A percentile compares a stretch with the other conserved stretches of the same genome.
Evolutionary conservation across 2,329 filamentous ascomycete genomes (phyloP).

Genomic region (Drechmeria coniospora): DNA sequence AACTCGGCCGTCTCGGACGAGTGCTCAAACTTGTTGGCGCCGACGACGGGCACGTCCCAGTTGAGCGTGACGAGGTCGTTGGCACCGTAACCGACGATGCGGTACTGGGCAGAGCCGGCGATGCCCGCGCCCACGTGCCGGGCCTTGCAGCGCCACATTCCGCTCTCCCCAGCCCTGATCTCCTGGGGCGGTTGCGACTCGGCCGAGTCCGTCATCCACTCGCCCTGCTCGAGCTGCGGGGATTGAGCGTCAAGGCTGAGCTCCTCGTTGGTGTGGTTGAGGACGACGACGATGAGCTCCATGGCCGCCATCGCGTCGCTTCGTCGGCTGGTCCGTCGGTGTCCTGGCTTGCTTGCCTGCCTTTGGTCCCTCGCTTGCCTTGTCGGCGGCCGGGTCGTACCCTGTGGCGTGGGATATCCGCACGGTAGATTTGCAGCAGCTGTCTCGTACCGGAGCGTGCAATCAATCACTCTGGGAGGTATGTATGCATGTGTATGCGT

Average conservation of each 20-base stretch:
- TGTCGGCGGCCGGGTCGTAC: no score
- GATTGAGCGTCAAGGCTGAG: neutral
- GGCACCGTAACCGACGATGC: constrained; percentile 1
- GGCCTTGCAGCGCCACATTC: constrained; percentile 2
- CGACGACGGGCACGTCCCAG: constrained; percentile 1
- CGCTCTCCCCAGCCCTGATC: constrained; percentile 2
- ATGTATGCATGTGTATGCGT: no score
- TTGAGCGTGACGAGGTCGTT: neutral
- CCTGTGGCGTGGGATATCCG: no score
- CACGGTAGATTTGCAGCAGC: no score
- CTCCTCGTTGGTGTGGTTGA: constrained; percentile 2
- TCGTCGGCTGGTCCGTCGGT: no score
- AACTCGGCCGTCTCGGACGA: neutral
- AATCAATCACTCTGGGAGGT: no score
- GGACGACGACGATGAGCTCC: constrained; percentile 1
- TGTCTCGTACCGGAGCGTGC: no score
- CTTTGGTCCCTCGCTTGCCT: no score
- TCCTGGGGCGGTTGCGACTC: constrained; percentile 1
- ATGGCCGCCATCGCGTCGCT: constrained; percentile 1
- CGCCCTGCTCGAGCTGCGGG: constrained; percentile 1
- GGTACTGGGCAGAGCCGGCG: constrained; percentile 1
- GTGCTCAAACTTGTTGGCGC: constrained; percentile 1
- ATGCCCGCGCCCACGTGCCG: neutral
- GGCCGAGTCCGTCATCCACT: constrained; percentile 2
- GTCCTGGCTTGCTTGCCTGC: no score